Evolutionary conservation across 805 yeast genomes (phyloP).

Genomic region (Yamadazyma akitaensis): DNA sequence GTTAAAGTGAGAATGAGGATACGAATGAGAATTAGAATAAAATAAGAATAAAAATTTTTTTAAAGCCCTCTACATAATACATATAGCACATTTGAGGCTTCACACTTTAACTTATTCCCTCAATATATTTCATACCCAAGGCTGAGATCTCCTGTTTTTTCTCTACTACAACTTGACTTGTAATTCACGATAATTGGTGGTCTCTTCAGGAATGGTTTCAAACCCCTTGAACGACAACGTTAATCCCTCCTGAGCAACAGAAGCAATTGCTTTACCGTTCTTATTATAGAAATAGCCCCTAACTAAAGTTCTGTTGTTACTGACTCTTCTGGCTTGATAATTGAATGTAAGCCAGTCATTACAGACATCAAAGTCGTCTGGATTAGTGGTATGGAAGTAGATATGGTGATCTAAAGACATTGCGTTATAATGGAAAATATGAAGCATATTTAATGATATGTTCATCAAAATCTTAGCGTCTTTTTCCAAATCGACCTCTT

Average conservation of each 20-base stretch:
- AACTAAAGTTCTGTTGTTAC: conserved; percentile 35
- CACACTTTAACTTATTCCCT: no score
- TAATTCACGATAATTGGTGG: conserved; percentile 10
- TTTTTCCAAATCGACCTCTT: conserved; percentile 28
- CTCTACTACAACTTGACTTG: conserved; percentile 9
- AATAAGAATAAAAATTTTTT: no score
- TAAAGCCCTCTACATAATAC: no score
- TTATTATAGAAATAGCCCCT: conserved; percentile 35
- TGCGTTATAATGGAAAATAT: conserved; percentile 40
- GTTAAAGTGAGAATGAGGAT: no score
- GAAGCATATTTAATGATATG: conserved; percentile 30
- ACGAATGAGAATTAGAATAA: no score
- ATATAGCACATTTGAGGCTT: no score
- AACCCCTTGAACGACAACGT: conserved; percentile 29
- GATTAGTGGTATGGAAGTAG: conserved; percentile 35
- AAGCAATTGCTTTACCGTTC: conserved; percentile 32
- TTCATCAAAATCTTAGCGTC: conserved; percentile 32
- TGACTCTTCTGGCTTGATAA: conserved; percentile 33
- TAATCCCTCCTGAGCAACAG: conserved; percentile 42
- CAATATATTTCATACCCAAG: no score
- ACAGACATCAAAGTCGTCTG: conserved; percentile 26
- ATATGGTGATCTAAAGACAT: conserved; percentile 46
- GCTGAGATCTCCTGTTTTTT: no score
- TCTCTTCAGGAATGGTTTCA: conserved; percentile 12
- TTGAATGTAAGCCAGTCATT: conserved; percentile 36